Evolutionary conservation across 495 filamentous ascomycete genomes (phyloP).

Genomic region (Neurospora sp.): DNA sequence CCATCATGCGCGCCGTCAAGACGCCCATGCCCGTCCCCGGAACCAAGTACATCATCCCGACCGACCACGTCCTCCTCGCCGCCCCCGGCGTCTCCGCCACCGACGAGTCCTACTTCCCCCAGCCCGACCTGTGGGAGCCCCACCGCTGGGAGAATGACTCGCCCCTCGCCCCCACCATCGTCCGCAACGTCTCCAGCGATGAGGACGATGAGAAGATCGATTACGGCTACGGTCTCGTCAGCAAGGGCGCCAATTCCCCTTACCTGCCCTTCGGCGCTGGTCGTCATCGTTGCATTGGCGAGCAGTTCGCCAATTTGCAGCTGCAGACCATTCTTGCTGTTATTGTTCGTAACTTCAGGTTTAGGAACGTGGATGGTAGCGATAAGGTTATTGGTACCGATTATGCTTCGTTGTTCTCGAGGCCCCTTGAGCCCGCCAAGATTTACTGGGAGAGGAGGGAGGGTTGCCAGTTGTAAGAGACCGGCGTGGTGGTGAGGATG

Average conservation of each 20-base stretch:
- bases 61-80: constrained; percentile 64
- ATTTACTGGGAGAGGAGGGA: constrained; percentile 57
- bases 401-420: constrained; percentile 59
- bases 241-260: constrained; percentile 74
- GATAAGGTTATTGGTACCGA: constrained; percentile 70
- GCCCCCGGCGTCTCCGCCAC: constrained; percentile 69
- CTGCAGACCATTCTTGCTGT: constrained; percentile 75
- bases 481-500: background rate
- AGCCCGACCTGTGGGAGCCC: constrained; percentile 75
- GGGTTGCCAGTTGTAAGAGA: background rate
- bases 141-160: constrained; percentile 65
- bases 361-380: constrained; percentile 59
- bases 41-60: constrained; percentile 69
- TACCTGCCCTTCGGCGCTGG: constrained; percentile 95
- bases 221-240: constrained; percentile 89
- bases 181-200: constrained; percentile 39
- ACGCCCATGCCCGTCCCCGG: constrained; percentile 66
- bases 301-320: constrained; percentile 94
- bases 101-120: constrained; percentile 65
- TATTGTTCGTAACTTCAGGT: constrained; percentile 64
- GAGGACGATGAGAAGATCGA: constrained; percentile 69
- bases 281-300: constrained; percentile 88
- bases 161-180: constrained; percentile 32
- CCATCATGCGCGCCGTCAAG: constrained; percentile 78
- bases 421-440: constrained; percentile 53